A percentile compares a stretch with the other conserved stretches of the same genome.
Conservation (phyloP, 495 filamentous ascomycete species). For the Patellaria atrata region DNA sequence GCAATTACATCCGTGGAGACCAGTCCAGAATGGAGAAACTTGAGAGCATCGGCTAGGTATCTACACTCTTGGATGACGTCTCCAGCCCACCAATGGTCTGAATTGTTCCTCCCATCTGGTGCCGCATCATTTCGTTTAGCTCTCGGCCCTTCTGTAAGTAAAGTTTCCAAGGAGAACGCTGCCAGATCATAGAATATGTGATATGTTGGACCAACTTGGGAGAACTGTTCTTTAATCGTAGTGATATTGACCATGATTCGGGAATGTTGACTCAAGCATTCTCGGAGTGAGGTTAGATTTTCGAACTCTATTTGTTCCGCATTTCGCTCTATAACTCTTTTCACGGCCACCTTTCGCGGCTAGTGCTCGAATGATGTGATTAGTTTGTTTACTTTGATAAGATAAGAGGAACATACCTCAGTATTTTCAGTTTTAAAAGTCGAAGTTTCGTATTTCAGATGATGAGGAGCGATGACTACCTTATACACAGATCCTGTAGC, state of each 20-base stretch:
- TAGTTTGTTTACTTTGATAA: neutral
- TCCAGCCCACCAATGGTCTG: slow-evolving; percentile 1
- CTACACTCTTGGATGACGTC: slow-evolving; percentile 4
- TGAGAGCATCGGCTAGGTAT: slow-evolving; percentile 4
- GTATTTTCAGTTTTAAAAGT: slow-evolving; percentile 2
- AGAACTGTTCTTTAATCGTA: neutral
- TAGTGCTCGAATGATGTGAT: neutral
- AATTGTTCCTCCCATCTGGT: slow-evolving; percentile 1
- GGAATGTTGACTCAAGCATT: slow-evolving; percentile 1
- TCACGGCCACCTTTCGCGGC: too few species aligned
- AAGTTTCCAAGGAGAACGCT: slow-evolving; percentile 1
- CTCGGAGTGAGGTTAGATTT: slow-evolving; percentile 5
- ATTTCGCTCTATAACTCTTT: too few species aligned
- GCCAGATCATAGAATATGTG: slow-evolving; percentile 6
- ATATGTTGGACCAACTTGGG: neutral
- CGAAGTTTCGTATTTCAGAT: slow-evolving; percentile 1
- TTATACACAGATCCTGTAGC: neutral
- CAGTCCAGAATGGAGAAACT: slow-evolving; percentile 4
- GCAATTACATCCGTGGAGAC: neutral
- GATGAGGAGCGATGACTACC: neutral
- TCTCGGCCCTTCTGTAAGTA: neutral
- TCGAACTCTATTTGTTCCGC: slow-evolving; percentile 6
- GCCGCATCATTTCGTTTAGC: neutral
- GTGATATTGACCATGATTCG: slow-evolving; percentile 9
- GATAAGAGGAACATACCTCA: neutral